These are phyloP conservation scores for Aspergillus diversus DNA, from an alignment of 495 filamentous ascomycete genomes.

Conservation along the genomic window DNA sequence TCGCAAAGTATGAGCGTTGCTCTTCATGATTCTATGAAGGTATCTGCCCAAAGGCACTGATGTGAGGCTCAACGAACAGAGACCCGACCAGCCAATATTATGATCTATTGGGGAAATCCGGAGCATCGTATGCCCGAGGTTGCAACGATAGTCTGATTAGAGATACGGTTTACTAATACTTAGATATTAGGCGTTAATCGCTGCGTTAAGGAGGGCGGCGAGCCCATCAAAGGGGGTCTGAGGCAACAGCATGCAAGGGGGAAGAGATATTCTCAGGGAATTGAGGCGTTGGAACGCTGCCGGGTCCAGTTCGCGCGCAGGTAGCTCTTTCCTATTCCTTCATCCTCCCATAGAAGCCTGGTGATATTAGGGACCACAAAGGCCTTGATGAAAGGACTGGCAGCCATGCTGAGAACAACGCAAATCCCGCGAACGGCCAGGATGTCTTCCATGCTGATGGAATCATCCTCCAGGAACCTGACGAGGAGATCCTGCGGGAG, in stretches of 20 bases:
- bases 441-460: too few relatives aligned
- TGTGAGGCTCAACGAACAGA: background rate
- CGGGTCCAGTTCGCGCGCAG: background rate
- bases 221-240: background rate
- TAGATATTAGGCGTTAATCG: background rate
- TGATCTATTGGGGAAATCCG: background rate
- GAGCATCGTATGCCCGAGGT: background rate
- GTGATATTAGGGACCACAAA: background rate
- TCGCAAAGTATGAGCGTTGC: background rate
- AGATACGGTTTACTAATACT: background rate
- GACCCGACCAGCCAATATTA: background rate
- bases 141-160: background rate
- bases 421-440: too few relatives aligned
- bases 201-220: background rate
- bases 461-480: too few relatives aligned
- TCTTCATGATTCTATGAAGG: background rate
- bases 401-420: too few relatives aligned
- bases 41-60: background rate
- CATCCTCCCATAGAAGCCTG: background rate
- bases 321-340: background rate
- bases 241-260: background rate
- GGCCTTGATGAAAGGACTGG: background rate
- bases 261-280: background rate
- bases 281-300: background rate
- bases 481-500: too few relatives aligned